Percentiles rank a stretch among this genome's conserved stretches.
phyloP scores from a whole-genome alignment of 495 filamentous ascomycete genomes.

The Trichoderma erinaceum region DNA sequence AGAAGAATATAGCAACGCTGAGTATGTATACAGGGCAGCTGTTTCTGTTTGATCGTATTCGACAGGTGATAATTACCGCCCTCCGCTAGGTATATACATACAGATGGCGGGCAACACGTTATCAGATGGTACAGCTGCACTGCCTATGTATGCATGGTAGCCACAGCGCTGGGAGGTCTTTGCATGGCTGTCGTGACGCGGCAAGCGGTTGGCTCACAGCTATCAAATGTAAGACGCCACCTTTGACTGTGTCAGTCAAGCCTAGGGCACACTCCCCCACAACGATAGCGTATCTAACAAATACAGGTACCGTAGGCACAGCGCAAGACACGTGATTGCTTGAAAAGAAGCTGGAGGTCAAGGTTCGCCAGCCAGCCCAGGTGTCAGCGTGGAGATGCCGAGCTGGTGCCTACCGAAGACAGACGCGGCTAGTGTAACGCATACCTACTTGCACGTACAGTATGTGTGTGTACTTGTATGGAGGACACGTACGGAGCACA shows the following conservation, averaged over 20 bases:
- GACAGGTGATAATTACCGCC: no score
- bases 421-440: background rate
- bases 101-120: no score
- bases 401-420: background rate
- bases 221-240: constrained; percentile 10
- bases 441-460: no score
- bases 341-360: background rate
- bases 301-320: background rate
- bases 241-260: constrained; percentile 1
- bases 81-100: no score
- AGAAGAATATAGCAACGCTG: background rate
- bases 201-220: background rate
- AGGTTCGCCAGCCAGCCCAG: background rate
- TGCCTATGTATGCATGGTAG: background rate
- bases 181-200: background rate
- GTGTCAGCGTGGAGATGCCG: background rate
- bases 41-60: no score
- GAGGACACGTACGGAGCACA: no score
- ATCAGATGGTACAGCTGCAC: no score
- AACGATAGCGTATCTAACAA: background rate
- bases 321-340: background rate
- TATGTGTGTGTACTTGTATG: no score
- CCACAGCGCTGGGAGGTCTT: background rate
- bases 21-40: background rate
- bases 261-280: background rate